Conservation (phyloP, 2,329 filamentous ascomycete species). For the Neurospora sp. region DNA sequence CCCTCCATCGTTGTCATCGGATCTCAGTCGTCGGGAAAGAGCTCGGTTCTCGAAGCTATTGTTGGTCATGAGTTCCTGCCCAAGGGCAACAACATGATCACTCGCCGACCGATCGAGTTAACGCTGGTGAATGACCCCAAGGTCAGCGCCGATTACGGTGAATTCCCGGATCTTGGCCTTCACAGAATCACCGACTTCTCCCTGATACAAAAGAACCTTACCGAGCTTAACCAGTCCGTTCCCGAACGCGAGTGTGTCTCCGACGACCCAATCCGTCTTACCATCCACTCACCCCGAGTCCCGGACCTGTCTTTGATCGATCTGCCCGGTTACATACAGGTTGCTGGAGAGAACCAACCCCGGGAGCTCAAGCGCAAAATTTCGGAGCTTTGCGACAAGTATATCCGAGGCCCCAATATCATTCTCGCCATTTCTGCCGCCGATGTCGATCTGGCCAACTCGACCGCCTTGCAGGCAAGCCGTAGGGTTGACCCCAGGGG, state of each 20-base stretch:
- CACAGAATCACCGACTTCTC: constrained; percentile 87
- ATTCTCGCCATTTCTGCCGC: constrained; percentile 96
- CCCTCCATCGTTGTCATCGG: constrained; percentile 99
- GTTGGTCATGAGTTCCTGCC: constrained; percentile 96
- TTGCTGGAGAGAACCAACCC: constrained; percentile 84
- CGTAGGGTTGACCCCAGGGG: constrained; percentile 87
- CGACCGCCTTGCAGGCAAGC: constrained; percentile 81
- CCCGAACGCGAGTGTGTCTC: constrained; percentile 86
- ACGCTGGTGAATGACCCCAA: constrained; percentile 93
- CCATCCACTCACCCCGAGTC: constrained; percentile 90
- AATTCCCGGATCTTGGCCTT: constrained; percentile 86
- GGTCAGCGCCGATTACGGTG: constrained; percentile 79
- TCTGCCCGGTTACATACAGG: constrained; percentile 94
- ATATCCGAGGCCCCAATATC: constrained; percentile 91
- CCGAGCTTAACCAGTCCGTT: constrained; percentile 88
- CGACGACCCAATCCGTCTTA: constrained; percentile 91
- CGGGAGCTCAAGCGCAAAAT: constrained; percentile 92
- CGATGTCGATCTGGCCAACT: constrained; percentile 95
- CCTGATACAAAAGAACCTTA: constrained; percentile 85
- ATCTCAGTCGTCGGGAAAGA: constrained; percentile 96
- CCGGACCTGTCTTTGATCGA: constrained; percentile 95
- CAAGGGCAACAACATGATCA: constrained; percentile 99
- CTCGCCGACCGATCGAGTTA: constrained; percentile 86
- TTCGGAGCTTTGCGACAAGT: constrained; percentile 91
- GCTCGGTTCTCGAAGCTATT: constrained; percentile 91